Conservation (phyloP, 2,329 filamentous ascomycete genomes). For the Lecanicillium sp. region DNA sequence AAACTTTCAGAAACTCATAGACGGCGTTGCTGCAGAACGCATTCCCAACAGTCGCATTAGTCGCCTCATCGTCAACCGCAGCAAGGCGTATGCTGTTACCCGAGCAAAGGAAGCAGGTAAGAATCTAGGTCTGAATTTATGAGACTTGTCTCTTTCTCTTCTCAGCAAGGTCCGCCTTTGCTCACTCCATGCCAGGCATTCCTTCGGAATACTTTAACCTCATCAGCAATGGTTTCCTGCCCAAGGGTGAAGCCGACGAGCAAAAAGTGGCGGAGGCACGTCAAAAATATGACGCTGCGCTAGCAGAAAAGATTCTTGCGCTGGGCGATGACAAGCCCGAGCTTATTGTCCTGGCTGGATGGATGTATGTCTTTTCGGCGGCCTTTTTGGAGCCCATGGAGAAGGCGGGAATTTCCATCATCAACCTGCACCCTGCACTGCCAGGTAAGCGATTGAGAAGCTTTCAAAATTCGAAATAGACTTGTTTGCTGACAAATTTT, state of each 20-base stretch:
- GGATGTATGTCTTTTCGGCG: conserved; percentile 74
- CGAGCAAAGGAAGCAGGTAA: conserved; percentile 35
- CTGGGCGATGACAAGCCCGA: conserved; percentile 49
- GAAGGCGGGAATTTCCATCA: conserved; percentile 54
- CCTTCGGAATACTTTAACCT: conserved; percentile 77
- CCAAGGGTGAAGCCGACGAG: conserved; percentile 52
- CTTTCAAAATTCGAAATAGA: not conserved
- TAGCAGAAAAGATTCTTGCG: conserved; percentile 57
- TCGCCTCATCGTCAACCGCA: conserved; percentile 39
- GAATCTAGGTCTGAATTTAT: conserved; percentile 2
- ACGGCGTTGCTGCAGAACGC: conserved; percentile 30
- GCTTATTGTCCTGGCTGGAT: conserved; percentile 73
- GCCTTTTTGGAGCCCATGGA: conserved; percentile 63
- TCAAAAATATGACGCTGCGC: conserved; percentile 63
- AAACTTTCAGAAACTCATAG: conserved; percentile 68
- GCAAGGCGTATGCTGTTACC: conserved; percentile 34
- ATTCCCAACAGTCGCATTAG: conserved; percentile 36
- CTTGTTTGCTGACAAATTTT: too few relatives aligned
- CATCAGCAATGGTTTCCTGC: conserved; percentile 57
- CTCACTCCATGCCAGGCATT: conserved; percentile 37
- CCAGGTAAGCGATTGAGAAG: conserved; percentile 12
- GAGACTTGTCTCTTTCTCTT: too few relatives aligned
- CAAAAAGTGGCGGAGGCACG: conserved; percentile 47
- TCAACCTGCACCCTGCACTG: conserved; percentile 66
- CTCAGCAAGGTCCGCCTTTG: too few relatives aligned